Conservation (phyloP, 2,329 filamentous ascomycete genomes). For the Phyllosticta ampelicida region DNA sequence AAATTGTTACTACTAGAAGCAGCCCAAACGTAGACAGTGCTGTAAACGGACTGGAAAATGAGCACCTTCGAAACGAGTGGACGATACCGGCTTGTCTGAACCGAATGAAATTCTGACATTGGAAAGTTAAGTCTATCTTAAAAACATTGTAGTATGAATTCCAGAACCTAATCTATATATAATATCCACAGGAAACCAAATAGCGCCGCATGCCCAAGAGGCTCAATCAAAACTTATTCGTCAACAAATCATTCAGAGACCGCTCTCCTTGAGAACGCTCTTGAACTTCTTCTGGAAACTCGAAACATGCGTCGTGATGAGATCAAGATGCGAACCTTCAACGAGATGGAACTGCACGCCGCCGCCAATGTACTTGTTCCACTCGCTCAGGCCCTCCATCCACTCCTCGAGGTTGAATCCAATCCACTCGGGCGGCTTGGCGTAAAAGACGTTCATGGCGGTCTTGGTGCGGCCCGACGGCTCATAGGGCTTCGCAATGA, state of each 20-base stretch:
- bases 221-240: not conserved
- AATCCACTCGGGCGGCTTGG: constrained; percentile 22
- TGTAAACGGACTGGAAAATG: too few relatives aligned
- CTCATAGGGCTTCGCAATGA: constrained; percentile 34
- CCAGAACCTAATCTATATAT: not conserved
- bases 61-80: too few relatives aligned
- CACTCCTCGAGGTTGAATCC: constrained; percentile 23
- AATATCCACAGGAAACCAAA: not conserved
- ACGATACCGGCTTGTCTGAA: too few relatives aligned
- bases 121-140: too few relatives aligned
- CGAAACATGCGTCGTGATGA: constrained; percentile 13
- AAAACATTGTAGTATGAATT: too few relatives aligned
- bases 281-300: constrained; percentile 13
- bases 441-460: constrained; percentile 35
- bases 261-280: constrained; percentile 9
- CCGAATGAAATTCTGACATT: too few relatives aligned
- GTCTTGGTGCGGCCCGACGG: constrained; percentile 26
- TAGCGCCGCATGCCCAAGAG: not conserved
- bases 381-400: constrained; percentile 16
- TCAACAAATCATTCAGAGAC: not conserved
- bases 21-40: too few relatives aligned
- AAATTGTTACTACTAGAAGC: too few relatives aligned
- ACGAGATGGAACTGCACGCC: constrained; percentile 13
- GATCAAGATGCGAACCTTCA: constrained; percentile 16
- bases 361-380: constrained; percentile 14